These are phyloP conservation scores for Aureobasidium melanogenum DNA, from an alignment of 2,329 filamentous ascomycete genomes.

Conservation along the genomic window DNA sequence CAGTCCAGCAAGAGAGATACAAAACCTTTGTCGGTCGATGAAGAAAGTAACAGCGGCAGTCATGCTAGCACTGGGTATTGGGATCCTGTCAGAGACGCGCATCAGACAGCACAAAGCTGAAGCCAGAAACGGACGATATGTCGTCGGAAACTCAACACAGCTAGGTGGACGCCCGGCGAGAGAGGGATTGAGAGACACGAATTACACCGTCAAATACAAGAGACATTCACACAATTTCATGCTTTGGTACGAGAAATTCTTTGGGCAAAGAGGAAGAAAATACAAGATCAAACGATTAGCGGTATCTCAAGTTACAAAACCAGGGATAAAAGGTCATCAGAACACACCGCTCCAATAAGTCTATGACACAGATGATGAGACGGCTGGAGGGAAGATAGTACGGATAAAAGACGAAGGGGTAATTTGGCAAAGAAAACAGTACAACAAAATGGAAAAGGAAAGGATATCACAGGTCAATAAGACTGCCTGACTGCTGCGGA, in stretches of 20 bases:
- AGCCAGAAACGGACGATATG: not conserved
- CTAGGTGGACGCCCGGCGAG: not conserved
- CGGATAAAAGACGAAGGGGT: not conserved
- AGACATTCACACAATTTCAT: not conserved
- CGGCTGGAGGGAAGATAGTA: not conserved
- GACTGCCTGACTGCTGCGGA: conserved; percentile 39
- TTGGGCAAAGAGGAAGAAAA: not conserved
- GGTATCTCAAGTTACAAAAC: conserved; percentile 10
- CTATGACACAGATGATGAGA: conserved; percentile 10
- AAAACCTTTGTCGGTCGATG: not conserved
- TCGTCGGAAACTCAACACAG: not conserved
- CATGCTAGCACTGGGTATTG: conserved; percentile 19
- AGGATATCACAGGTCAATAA: conserved; percentile 50
- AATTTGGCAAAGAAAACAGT: not conserved
- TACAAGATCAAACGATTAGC: conserved; percentile 10
- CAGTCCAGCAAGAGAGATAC: not conserved
- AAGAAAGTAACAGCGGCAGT: not conserved
- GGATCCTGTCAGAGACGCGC: conserved; percentile 23
- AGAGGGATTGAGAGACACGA: not conserved
- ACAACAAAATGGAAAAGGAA: not conserved
- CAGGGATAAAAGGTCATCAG: not conserved
- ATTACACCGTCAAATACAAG: not conserved
- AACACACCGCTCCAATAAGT: conserved; percentile 6
- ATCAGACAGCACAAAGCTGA: not conserved
- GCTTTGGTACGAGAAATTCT: not conserved